phyloP scores from a whole-genome alignment of 164 flowering plant species.

The Cinnamomum chago region DNA sequence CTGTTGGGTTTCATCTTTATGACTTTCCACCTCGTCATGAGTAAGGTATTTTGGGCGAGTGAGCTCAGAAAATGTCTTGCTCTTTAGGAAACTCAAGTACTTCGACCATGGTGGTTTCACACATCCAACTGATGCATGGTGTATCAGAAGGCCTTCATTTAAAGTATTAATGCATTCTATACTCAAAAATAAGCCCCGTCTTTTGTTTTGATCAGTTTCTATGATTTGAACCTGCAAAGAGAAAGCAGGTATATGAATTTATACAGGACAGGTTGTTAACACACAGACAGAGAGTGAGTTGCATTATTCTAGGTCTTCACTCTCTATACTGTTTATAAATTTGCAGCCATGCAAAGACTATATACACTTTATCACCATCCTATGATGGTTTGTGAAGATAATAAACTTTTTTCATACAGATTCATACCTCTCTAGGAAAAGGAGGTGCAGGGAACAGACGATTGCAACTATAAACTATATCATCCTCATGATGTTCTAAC shows the following conservation, averaged over 20 bases:
- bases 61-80: slow-evolving; percentile 71
- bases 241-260: not conserved
- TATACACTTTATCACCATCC: not conserved
- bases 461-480: slow-evolving; percentile 79
- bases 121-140: slow-evolving; percentile 78
- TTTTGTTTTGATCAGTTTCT: slow-evolving; percentile 63
- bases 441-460: slow-evolving; percentile 96
- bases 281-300: not conserved
- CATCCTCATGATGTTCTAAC: slow-evolving; percentile 80
- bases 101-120: slow-evolving; percentile 85
- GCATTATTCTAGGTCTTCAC: not conserved
- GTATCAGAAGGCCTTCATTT: slow-evolving; percentile 82
- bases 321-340: too few species aligned
- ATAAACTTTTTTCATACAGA: not conserved
- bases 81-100: slow-evolving; percentile 84
- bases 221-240: slow-evolving; percentile 51
- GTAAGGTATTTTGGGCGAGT: slow-evolving; percentile 60
- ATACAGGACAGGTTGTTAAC: not conserved
- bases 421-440: slow-evolving; percentile 88
- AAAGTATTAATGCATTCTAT: slow-evolving; percentile 85
- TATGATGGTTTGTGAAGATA: not conserved
- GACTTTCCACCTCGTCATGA: slow-evolving; percentile 26
- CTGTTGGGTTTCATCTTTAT: slow-evolving; percentile 23
- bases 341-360: not conserved
- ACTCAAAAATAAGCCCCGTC: slow-evolving; percentile 59